Conservation (phyloP, 495 filamentous ascomycete genomes). For the Mytilinidion resinicola region DNA sequence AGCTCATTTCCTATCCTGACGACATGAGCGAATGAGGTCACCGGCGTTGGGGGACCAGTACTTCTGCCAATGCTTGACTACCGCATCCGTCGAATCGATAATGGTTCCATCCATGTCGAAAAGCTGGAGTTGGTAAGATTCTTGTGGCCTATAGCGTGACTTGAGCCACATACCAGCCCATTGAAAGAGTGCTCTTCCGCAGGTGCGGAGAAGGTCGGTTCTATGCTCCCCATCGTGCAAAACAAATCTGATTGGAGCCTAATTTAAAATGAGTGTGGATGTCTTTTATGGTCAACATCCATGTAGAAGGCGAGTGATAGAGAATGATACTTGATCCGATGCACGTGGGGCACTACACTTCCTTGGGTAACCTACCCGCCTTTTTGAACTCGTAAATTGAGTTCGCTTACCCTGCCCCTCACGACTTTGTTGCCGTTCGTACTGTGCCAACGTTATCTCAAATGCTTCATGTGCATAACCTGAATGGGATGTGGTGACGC, state of each 20-base stretch:
- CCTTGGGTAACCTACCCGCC: too few species aligned
- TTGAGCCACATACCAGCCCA: slow-evolving; percentile 45
- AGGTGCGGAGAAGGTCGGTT: slow-evolving; percentile 50
- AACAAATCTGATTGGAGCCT: not conserved
- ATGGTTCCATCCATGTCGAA: slow-evolving; percentile 92
- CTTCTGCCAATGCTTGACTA: slow-evolving; percentile 88
- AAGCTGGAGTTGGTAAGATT: slow-evolving; percentile 37
- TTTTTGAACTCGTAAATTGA: too few species aligned
- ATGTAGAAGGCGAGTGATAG: too few species aligned
- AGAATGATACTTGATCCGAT: too few species aligned
- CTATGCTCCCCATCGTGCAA: not conserved
- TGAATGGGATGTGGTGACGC: too few species aligned
- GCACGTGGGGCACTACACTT: too few species aligned
- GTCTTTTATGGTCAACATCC: too few species aligned
- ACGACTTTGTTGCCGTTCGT: too few species aligned
- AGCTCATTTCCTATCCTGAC: slow-evolving; percentile 73
- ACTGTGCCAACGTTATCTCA: too few species aligned
- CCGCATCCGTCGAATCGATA: slow-evolving; percentile 72
- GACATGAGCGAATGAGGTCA: slow-evolving; percentile 2
- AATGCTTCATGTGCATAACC: too few species aligned
- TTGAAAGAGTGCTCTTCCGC: slow-evolving; percentile 58
- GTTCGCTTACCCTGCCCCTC: too few species aligned
- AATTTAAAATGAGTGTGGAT: too few species aligned
- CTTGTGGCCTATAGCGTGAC: not conserved
- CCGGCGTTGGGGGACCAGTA: slow-evolving; percentile 38